A percentile compares a stretch with the other conserved stretches of the same genome.
phyloP scores from a whole-genome alignment of 2,329 filamentous ascomycete species.

The Nakataea oryzae region DNA sequence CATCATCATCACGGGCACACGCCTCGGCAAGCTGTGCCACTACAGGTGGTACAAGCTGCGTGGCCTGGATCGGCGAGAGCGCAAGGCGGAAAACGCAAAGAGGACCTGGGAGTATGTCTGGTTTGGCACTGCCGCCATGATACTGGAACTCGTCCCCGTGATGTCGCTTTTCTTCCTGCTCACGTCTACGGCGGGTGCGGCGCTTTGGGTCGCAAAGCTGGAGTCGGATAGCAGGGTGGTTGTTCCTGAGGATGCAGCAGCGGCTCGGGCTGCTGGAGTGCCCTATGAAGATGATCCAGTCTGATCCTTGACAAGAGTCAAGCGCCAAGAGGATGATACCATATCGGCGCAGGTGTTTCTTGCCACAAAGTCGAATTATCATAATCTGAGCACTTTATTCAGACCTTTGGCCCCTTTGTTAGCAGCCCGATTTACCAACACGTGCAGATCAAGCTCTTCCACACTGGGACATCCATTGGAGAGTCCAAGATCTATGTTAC shows the following conservation, averaged over 20 bases:
- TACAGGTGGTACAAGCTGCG: slow-evolving; percentile 82
- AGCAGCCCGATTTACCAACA: no score
- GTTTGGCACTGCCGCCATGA: slow-evolving; percentile 71
- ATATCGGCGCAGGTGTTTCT: background rate
- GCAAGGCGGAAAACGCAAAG: slow-evolving; percentile 56
- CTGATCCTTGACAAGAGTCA: background rate
- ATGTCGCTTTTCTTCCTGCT: slow-evolving; percentile 91
- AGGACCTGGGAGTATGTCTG: slow-evolving; percentile 78
- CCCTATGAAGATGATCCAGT: slow-evolving; percentile 17
- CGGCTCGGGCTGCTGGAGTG: slow-evolving; percentile 48
- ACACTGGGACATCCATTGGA: no score
- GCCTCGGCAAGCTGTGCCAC: slow-evolving; percentile 80
- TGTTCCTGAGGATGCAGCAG: slow-evolving; percentile 35
- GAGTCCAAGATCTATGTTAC: no score
- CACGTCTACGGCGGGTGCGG: slow-evolving; percentile 75
- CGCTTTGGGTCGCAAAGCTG: slow-evolving; percentile 73
- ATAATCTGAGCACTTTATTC: background rate
- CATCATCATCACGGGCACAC: slow-evolving; percentile 75
- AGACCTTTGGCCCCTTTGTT: background rate
- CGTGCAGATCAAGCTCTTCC: no score
- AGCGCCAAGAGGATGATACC: background rate
- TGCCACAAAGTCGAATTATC: background rate
- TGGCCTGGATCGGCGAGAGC: slow-evolving; percentile 62
- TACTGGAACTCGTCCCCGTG: slow-evolving; percentile 78
- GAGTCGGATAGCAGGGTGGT: slow-evolving; percentile 43